Base-by-base conservation (phyloP, 495 filamentous ascomycete species). In the Cladorrhinum samala region DNA sequence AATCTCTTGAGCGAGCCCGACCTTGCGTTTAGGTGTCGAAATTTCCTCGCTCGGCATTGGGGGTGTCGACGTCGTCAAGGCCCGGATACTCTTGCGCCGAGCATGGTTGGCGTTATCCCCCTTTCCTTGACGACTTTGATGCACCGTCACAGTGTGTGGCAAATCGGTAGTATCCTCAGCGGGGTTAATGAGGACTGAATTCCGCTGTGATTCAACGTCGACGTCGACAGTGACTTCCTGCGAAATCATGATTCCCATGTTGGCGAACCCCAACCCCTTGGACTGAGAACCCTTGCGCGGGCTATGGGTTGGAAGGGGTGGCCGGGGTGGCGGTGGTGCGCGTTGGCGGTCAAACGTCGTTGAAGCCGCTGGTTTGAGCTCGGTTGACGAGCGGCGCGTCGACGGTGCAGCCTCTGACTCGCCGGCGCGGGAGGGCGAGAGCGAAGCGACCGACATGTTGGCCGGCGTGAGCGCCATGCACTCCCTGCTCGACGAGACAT, bases 211-310 rank as follows among this genome's bases (percentile, higher is more conserved):
- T 30, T 42, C 44, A 46, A 62, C 38, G 58, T 60, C 18, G 46
- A 80, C 67, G 52, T 81, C 78, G 16, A 82, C 69, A 16, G 74
- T 68, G 27, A 79, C 73, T 54, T 79, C 76, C 46, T 76, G 77
- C 33, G 70, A 76, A 21, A 80, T 76, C 53, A 79, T 72, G 57
- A 82, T 83, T 43, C 77, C 77, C 7, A 47, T 47, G 3, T 23
- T 23, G 4, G 21, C 45, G 16, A 47, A 18, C n/a, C n/a, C 21
- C n/a, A 33, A 9, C 24, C 24, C 13, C 5, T 30, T 17, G n/a
- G n/a, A n/a, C n/a, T 39, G 50, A 14, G 39, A 7, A 14, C 7
- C 49, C 21, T 16, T 41, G 16, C 17, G 23, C 45, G 6, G n/a
- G 39, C 16, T 45, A 17, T 9, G 20, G 23, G 9, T 25, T 0